These are phyloP conservation scores for Xylariaceae sp. DNA, from an alignment of 2,329 filamentous ascomycete species.

Conservation along the genomic window DNA sequence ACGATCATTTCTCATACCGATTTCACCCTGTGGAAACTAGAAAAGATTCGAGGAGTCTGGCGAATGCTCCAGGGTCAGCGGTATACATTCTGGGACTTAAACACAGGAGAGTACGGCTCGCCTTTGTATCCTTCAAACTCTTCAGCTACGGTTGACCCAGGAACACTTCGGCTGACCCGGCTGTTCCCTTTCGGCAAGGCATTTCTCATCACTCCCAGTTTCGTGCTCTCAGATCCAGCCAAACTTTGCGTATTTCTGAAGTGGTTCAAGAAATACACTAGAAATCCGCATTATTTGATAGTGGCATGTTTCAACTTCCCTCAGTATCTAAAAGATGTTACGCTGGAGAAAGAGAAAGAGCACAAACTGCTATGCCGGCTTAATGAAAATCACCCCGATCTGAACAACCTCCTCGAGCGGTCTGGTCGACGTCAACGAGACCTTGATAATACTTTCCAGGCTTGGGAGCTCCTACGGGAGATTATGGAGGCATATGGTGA, in stretches of 20 bases:
- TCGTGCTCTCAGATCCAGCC: slow-evolving; percentile 52
- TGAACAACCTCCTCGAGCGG: slow-evolving; percentile 21
- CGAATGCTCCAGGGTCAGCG: slow-evolving; percentile 32
- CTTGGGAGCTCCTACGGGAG: slow-evolving; percentile 36
- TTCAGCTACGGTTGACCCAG: slow-evolving; percentile 33
- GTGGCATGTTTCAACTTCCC: slow-evolving; percentile 46
- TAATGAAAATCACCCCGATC: slow-evolving; percentile 25
- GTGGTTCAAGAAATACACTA: slow-evolving; percentile 44
- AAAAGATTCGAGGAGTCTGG: slow-evolving; percentile 37
- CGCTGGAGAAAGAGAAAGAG: slow-evolving; percentile 41
- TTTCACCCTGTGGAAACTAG: slow-evolving; percentile 31
- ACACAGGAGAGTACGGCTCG: slow-evolving; percentile 33
- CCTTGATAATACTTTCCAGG: slow-evolving; percentile 30
- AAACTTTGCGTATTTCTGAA: slow-evolving; percentile 46
- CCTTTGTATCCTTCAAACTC: slow-evolving; percentile 42
- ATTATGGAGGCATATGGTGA: slow-evolving; percentile 38
- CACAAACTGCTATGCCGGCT: slow-evolving; percentile 21
- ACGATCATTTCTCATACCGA: slow-evolving; percentile 41
- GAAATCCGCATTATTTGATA: slow-evolving; percentile 39
- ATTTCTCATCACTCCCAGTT: slow-evolving; percentile 57
- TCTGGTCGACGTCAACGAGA: slow-evolving; percentile 27
- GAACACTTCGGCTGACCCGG: slow-evolving; percentile 45
- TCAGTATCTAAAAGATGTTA: slow-evolving; percentile 44
- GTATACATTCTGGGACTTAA: slow-evolving; percentile 40
- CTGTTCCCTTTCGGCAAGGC: slow-evolving; percentile 53